phyloP scores from a whole-genome alignment of 768 basidiomycete genomes.

The Suillus occidentalis region DNA sequence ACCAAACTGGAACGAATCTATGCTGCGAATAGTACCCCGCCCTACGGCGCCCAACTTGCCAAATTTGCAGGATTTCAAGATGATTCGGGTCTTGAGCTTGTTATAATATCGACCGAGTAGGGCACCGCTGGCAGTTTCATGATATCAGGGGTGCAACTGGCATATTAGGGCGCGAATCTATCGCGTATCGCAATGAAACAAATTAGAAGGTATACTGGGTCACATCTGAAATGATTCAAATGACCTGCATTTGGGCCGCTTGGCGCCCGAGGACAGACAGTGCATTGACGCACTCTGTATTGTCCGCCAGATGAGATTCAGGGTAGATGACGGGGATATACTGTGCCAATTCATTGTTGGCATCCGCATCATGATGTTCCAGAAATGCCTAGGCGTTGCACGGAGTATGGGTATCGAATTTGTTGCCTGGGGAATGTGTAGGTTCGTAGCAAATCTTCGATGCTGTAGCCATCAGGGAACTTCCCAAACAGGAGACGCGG shows the following conservation, averaged over 20 bases:
- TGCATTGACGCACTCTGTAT: neutral
- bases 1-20: neutral
- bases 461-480: constrained; percentile 16
- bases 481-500: constrained; percentile 6
- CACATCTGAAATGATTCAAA: neutral
- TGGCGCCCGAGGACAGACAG: neutral
- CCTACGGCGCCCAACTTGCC: neutral
- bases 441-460: neutral
- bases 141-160: neutral
- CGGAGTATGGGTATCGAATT: neutral
- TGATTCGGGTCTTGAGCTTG: neutral
- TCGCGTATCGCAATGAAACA: neutral
- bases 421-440: neutral
- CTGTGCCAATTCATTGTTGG: neutral
- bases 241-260: neutral
- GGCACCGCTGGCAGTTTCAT: neutral
- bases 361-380: neutral
- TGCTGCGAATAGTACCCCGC: neutral
- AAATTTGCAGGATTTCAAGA: neutral
- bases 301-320: neutral
- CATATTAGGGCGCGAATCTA: neutral
- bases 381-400: neutral
- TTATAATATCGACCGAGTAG: neutral
- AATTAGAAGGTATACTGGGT: neutral
- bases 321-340: neutral